Percentiles rank a stretch among this genome's conserved stretches.
phyloP scores from a whole-genome alignment of 768 basidiomycete genomes.

The Rossbeevera mucosa region DNA sequence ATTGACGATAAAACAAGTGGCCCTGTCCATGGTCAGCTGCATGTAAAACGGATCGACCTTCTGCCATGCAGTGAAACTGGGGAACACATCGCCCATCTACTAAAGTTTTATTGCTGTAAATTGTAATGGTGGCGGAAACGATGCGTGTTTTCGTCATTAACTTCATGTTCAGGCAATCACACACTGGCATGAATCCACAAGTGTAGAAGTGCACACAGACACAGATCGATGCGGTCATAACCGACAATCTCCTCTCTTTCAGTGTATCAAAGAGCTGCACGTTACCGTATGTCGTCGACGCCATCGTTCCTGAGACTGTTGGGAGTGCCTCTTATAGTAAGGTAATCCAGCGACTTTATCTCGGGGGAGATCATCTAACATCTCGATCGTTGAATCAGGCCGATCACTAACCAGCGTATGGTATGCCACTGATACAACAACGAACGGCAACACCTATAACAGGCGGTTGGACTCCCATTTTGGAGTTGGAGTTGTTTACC shows the following conservation, averaged over 20 bases:
- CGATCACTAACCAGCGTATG: conserved; percentile 12
- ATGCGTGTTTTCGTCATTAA: background rate
- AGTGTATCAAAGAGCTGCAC: background rate
- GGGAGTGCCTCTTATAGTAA: background rate
- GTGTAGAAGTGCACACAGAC: background rate
- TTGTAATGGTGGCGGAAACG: background rate
- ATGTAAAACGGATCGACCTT: background rate
- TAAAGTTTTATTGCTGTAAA: too few relatives aligned
- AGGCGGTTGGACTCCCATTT: conserved; percentile 23
- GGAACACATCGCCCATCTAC: background rate
- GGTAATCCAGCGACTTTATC: background rate
- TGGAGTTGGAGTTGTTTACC: background rate
- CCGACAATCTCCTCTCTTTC: background rate
- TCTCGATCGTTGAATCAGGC: background rate
- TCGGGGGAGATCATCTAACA: background rate
- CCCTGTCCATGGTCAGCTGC: background rate
- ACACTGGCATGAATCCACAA: too few relatives aligned
- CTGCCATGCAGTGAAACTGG: background rate
- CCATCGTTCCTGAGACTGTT: background rate
- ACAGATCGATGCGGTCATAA: background rate
- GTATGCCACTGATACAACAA: conserved; percentile 18
- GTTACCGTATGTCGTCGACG: background rate
- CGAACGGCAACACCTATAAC: conserved; percentile 20
- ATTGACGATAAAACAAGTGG: background rate
- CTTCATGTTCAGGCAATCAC: too few relatives aligned